Evolutionary conservation across 805 yeast species (phyloP).

Genomic region (Brettanomyces anomalus): DNA sequence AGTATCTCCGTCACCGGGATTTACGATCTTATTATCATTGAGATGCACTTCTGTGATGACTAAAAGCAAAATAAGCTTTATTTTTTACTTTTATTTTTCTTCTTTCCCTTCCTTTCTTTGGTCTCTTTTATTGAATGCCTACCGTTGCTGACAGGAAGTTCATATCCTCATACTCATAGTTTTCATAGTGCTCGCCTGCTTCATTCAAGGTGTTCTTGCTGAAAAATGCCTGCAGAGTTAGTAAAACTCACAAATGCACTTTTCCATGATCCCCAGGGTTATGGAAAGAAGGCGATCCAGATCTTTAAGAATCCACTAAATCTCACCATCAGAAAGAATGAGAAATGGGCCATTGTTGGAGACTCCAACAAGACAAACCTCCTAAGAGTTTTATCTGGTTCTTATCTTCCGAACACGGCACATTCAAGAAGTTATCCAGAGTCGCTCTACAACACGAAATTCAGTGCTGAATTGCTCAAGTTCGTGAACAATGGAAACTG

Average conservation of each 20-base stretch:
- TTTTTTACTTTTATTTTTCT: too few relatives aligned
- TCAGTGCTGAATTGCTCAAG: conserved; percentile 32
- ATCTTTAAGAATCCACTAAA: conserved; percentile 33
- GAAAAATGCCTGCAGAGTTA: conserved; percentile 1
- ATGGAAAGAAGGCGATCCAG: neutral
- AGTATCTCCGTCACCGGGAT: too few relatives aligned
- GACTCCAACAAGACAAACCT: conserved; percentile 42
- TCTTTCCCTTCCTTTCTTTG: too few relatives aligned
- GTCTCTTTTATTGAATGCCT: too few relatives aligned
- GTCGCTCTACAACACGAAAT: conserved; percentile 33
- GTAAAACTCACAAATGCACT: conserved; percentile 8
- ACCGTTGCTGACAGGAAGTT: too few relatives aligned
- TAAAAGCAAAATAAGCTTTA: too few relatives aligned
- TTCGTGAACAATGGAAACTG: conserved; percentile 27
- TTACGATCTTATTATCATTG: too few relatives aligned
- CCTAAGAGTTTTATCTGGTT: conserved; percentile 48
- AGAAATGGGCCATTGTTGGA: conserved; percentile 51
- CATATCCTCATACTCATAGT: too few relatives aligned
- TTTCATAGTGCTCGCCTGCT: too few relatives aligned
- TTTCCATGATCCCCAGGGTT: conserved; percentile 7
- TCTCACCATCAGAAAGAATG: conserved; percentile 28
- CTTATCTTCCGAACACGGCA: conserved; percentile 43
- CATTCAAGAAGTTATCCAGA: conserved; percentile 47
- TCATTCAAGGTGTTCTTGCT: too few relatives aligned
- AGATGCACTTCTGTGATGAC: too few relatives aligned